These are phyloP conservation scores for Herpetospermum pedunculosum DNA, from an alignment of 306 rosid genomes.

Conservation along the genomic window DNA sequence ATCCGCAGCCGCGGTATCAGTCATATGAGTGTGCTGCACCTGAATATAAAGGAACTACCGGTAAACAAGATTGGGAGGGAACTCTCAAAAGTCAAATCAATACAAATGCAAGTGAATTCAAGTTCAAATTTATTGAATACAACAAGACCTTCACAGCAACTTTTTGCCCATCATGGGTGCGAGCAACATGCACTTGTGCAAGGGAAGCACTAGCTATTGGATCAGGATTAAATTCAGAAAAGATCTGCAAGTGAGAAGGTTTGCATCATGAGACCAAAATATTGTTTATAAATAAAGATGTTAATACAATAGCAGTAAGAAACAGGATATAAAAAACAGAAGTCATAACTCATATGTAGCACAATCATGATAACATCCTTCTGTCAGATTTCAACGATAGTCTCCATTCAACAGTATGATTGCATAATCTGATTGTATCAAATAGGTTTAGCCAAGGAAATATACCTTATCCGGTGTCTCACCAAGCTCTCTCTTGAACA, in stretches of 20 bases:
- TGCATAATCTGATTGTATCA: not conserved
- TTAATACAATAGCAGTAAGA: not conserved
- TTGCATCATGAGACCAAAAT: conserved; percentile 12
- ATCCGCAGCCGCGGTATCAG: conserved; percentile 95
- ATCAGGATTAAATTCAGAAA: conserved; percentile 64
- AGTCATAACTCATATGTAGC: not conserved
- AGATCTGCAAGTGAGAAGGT: conserved; percentile 47
- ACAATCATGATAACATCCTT: not conserved
- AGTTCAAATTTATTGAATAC: conserved; percentile 9
- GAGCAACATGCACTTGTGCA: conserved; percentile 93
- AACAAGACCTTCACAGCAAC: conserved; percentile 88
- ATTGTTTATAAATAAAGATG: not conserved
- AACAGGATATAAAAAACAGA: not conserved
- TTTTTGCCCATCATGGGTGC: conserved; percentile 68
- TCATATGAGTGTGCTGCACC: conserved; percentile 96
- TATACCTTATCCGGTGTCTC: conserved; percentile 73
- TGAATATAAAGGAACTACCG: conserved; percentile 25
- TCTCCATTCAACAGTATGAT: not conserved
- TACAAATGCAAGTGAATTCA: not conserved
- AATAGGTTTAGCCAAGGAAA: conserved; percentile 2
- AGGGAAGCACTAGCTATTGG: conserved; percentile 98
- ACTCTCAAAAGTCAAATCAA: not conserved
- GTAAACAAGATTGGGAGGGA: conserved; percentile 14
- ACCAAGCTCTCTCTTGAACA: conserved; percentile 77
- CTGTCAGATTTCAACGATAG: not conserved